phyloP scores from a whole-genome alignment of 2,329 filamentous ascomycete genomes.

The Cyphellophora europaea region DNA sequence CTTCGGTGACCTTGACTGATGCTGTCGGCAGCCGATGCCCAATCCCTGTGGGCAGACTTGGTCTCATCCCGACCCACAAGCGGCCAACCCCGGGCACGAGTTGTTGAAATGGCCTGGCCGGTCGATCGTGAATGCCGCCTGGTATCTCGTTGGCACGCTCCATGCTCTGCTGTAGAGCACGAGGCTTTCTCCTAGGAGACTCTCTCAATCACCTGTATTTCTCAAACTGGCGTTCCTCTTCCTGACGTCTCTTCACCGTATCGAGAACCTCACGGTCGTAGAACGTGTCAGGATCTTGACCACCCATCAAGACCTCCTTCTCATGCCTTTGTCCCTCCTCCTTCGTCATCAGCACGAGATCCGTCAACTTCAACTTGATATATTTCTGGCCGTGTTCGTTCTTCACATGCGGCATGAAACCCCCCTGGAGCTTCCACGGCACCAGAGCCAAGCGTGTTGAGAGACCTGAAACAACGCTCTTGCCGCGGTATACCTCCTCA shows the following conservation, averaged over 20 bases:
- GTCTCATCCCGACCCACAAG: too few species aligned
- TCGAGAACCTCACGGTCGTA: constrained; percentile 62
- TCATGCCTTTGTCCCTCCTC: constrained; percentile 78
- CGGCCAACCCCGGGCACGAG: too few species aligned
- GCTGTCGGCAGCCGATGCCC: too few species aligned
- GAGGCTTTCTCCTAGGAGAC: background rate
- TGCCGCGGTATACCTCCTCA: constrained; percentile 79
- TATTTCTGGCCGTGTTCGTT: constrained; percentile 62
- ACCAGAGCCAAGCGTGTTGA: constrained; percentile 70
- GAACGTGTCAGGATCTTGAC: constrained; percentile 58
- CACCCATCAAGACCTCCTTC: constrained; percentile 63
- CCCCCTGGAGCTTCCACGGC: constrained; percentile 62
- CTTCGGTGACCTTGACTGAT: too few species aligned
- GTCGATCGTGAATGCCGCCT: too few species aligned
- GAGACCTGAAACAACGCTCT: constrained; percentile 74
- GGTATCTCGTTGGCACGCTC: too few species aligned
- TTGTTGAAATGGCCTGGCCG: too few species aligned
- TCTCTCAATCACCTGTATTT: constrained; percentile 34
- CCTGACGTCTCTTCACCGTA: constrained; percentile 56
- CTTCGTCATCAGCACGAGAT: constrained; percentile 82
- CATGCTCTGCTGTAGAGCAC: too few species aligned
- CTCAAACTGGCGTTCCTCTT: constrained; percentile 53
- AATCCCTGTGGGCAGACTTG: too few species aligned
- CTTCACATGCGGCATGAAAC: constrained; percentile 54
- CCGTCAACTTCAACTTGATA: constrained; percentile 56